These are phyloP conservation scores for Deakozyma indianensis DNA, from an alignment of 805 yeast genomes.

Conservation along the genomic window DNA sequence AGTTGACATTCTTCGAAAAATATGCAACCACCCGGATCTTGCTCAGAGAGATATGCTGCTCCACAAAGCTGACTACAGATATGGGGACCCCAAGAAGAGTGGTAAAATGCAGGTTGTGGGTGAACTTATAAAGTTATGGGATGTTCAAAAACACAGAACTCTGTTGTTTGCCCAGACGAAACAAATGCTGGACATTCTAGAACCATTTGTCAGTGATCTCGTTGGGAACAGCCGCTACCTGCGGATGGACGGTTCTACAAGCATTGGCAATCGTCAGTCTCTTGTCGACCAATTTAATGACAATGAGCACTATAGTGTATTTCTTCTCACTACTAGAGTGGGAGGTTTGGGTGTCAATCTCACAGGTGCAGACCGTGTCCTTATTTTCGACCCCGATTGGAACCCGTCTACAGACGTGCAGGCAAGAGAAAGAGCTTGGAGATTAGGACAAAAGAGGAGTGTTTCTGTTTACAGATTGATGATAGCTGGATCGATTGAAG, in stretches of 20 bases:
- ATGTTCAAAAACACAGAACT: conserved; percentile 58
- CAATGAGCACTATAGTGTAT: conserved; percentile 42
- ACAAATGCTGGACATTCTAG: conserved; percentile 85
- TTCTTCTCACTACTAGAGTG: conserved; percentile 81
- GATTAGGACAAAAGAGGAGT: conserved; percentile 86
- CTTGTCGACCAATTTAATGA: conserved; percentile 72
- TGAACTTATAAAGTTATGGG: conserved; percentile 65
- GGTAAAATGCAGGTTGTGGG: conserved; percentile 88
- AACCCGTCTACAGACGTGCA: conserved; percentile 95
- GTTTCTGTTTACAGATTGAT: conserved; percentile 82
- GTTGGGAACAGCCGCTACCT: conserved; percentile 35
- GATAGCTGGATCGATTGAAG: conserved; percentile 93
- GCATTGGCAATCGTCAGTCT: conserved; percentile 58
- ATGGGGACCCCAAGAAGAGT: conserved; percentile 38
- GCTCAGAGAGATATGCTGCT: conserved; percentile 30
- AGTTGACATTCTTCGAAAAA: conserved; percentile 77
- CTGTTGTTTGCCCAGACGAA: conserved; percentile 83
- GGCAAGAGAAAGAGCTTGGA: conserved; percentile 95
- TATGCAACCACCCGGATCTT: conserved; percentile 93
- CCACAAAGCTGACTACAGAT: conserved; percentile 20
- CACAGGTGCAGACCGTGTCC: conserved; percentile 90
- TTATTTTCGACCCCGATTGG: conserved; percentile 96
- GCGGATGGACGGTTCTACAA: conserved; percentile 92
- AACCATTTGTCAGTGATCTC: conserved; percentile 40
- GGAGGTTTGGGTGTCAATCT: conserved; percentile 92